phyloP scores from a whole-genome alignment of 2,329 filamentous ascomycete genomes.

The Elsinoe fawcettii region DNA sequence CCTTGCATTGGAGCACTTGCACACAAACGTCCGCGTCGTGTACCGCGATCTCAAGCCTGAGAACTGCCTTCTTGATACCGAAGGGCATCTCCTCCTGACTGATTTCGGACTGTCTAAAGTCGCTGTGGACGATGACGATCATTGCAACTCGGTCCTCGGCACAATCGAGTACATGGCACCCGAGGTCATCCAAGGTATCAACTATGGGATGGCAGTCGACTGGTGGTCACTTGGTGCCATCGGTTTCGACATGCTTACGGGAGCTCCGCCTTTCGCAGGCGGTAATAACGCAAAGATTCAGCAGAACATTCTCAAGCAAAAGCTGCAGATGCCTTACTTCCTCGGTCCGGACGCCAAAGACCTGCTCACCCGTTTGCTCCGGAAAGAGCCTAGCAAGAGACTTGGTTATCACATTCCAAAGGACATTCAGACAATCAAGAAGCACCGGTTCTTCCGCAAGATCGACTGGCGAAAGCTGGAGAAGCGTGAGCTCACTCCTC shows the following conservation, averaged over 20 bases:
- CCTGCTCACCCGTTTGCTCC: slow-evolving; percentile 76
- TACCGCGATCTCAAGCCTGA: slow-evolving; percentile 97
- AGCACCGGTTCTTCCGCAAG: slow-evolving; percentile 92
- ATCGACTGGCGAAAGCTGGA: slow-evolving; percentile 90
- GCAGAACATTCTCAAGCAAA: slow-evolving; percentile 91
- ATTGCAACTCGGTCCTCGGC: slow-evolving; percentile 83
- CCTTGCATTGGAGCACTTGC: slow-evolving; percentile 85
- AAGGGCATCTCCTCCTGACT: slow-evolving; percentile 87
- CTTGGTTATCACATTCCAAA: slow-evolving; percentile 83
- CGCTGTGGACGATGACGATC: slow-evolving; percentile 61
- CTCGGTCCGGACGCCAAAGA: slow-evolving; percentile 89
- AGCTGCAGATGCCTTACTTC: slow-evolving; percentile 82
- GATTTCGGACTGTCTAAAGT: slow-evolving; percentile 98
- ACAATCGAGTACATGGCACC: slow-evolving; percentile 99
- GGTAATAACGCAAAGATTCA: slow-evolving; percentile 92
- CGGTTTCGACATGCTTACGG: slow-evolving; percentile 86
- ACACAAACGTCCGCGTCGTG: slow-evolving; percentile 84
- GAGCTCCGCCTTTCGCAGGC: slow-evolving; percentile 81
- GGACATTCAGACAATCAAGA: slow-evolving; percentile 77
- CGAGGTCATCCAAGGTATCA: slow-evolving; percentile 78
- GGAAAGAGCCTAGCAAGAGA: slow-evolving; percentile 86
- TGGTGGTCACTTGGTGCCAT: slow-evolving; percentile 98
- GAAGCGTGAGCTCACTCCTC: slow-evolving; percentile 72
- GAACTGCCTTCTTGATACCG: slow-evolving; percentile 85
- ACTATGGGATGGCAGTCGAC: slow-evolving; percentile 91